phyloP scores from a whole-genome alignment of 306 rosid genomes.

The Citrullus colocynthis region DNA sequence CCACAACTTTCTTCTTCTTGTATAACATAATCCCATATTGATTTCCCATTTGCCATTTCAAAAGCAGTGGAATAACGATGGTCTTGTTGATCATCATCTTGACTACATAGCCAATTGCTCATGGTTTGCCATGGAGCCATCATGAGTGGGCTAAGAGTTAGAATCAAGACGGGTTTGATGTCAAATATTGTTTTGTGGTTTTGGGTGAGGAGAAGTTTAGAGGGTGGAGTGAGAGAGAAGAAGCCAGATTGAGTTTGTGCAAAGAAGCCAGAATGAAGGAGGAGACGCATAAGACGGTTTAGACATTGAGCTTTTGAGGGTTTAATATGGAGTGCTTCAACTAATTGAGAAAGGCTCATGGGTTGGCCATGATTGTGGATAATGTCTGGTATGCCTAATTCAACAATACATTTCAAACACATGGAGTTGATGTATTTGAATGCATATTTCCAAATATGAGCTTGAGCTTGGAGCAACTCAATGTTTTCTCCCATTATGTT shows the following conservation, averaged over 20 bases:
- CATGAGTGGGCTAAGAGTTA: too few species aligned
- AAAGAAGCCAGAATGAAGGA: slow-evolving; percentile 27
- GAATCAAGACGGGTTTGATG: not conserved
- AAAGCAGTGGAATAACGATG: not conserved
- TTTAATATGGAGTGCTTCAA: slow-evolving; percentile 12
- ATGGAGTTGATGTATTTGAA: slow-evolving; percentile 17
- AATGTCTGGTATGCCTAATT: slow-evolving; percentile 20
- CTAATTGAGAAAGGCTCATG: slow-evolving; percentile 32
- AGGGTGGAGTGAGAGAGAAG: slow-evolving; percentile 15
- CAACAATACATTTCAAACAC: slow-evolving; percentile 21
- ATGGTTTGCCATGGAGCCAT: slow-evolving; percentile 13
- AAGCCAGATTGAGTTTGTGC: not conserved
- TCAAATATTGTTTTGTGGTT: not conserved
- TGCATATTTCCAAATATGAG: slow-evolving; percentile 11
- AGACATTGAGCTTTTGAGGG: slow-evolving; percentile 16
- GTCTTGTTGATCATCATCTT: not conserved
- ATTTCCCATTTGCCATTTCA: slow-evolving; percentile 8
- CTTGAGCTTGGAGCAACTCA: slow-evolving; percentile 19
- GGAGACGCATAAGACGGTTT: slow-evolving; percentile 29
- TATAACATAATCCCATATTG: slow-evolving; percentile 11
- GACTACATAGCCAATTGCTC: not conserved
- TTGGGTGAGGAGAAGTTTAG: slow-evolving; percentile 13
- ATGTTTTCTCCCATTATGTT: not conserved
- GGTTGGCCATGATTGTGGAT: slow-evolving; percentile 36
- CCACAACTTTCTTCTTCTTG: not conserved